Conservation (phyloP, 108 stramenopile species). For the Pelagomonas calceolata region DNA sequence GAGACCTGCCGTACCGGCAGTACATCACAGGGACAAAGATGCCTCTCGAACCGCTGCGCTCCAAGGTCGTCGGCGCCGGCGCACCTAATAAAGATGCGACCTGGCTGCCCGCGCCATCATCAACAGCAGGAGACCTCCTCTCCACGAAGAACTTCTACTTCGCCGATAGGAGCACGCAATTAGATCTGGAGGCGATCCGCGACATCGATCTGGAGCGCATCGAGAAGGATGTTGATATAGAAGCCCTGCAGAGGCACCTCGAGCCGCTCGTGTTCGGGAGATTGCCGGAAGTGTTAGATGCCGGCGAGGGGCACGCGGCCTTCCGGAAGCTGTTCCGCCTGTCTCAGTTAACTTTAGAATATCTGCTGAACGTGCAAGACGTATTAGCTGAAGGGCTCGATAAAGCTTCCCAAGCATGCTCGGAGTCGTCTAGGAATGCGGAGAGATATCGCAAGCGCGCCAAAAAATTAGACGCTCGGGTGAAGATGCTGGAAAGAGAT, state of each 20-base stretch:
- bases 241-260: constrained; percentile 9
- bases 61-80: too few species aligned
- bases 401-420: neutral
- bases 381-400: neutral
- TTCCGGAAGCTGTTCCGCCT: constrained; percentile 10
- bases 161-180: neutral
- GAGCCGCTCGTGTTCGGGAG: constrained; percentile 8
- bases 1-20: too few species aligned
- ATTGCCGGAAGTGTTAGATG: neutral
- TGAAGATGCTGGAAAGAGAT: neutral
- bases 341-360: constrained; percentile 13
- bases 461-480: neutral
- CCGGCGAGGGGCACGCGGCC: neutral
- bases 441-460: neutral
- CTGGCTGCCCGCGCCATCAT: neutral
- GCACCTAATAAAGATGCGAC: too few species aligned
- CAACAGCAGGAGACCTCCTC: neutral
- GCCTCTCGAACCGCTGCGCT: too few species aligned
- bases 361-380: constrained; percentile 16
- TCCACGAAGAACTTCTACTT: constrained; percentile 7
- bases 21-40: too few species aligned
- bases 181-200: neutral
- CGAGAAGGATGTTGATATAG: constrained; percentile 11
- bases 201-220: constrained; percentile 7
- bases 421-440: neutral